These are phyloP conservation scores for Penicillium hordei DNA, from an alignment of 2,329 filamentous ascomycete genomes.

Conservation along the genomic window DNA sequence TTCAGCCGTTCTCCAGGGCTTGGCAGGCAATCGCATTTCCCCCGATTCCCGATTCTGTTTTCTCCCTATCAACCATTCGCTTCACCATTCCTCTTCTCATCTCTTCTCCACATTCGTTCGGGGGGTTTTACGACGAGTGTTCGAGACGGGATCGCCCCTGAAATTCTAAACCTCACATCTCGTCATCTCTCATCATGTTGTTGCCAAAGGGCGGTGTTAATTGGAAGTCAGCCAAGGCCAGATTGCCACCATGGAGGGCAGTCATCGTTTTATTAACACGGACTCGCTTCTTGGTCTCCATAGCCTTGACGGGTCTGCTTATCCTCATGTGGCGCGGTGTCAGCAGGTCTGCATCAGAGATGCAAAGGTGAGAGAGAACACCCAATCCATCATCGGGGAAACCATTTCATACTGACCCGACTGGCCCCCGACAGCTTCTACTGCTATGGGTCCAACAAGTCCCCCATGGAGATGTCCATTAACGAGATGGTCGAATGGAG, in stretches of 20 bases:
- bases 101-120: constrained; percentile 29
- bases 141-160: constrained; percentile 23
- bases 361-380: constrained; percentile 71
- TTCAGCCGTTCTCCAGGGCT: constrained; percentile 9
- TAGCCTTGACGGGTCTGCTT: constrained; percentile 68
- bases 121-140: constrained; percentile 26
- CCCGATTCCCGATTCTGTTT: constrained; percentile 24
- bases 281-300: constrained; percentile 73
- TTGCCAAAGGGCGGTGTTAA: constrained; percentile 84
- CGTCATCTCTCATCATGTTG: constrained; percentile 76
- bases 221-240: constrained; percentile 85
- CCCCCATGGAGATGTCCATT: constrained; percentile 91
- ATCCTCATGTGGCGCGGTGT: constrained; percentile 87
- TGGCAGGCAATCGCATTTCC: constrained; percentile 18
- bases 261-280: constrained; percentile 69
- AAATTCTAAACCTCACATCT: constrained; percentile 6
- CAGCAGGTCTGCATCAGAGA: constrained; percentile 74
- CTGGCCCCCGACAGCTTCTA: constrained; percentile 68
- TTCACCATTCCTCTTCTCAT: constrained; percentile 4
- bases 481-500: constrained; percentile 93
- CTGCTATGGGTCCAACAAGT: constrained; percentile 91
- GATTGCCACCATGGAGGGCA: constrained; percentile 73
- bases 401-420: not conserved
- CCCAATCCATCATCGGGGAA: not conserved
- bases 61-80: constrained; percentile 17